Evolutionary conservation across 768 basidiomycete genomes (phyloP).

Genomic region (Mycena vitilis): DNA sequence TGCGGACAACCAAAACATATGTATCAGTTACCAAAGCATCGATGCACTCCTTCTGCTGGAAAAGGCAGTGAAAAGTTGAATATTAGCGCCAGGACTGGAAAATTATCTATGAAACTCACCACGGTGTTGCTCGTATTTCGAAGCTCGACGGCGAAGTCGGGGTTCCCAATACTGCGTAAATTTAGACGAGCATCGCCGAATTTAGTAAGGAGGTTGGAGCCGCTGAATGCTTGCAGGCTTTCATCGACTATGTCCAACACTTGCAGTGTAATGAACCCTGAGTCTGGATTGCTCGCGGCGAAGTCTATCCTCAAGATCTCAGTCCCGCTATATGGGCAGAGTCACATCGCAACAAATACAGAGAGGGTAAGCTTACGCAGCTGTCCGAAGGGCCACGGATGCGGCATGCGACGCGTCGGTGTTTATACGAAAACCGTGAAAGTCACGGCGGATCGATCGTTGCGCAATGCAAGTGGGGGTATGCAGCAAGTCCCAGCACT

Average conservation of each 20-base stretch:
- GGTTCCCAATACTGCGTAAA: slow-evolving; percentile 51
- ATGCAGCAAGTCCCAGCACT: slow-evolving; percentile 66
- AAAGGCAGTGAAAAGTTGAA: not conserved
- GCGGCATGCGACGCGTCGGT: slow-evolving; percentile 47
- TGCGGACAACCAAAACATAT: slow-evolving; percentile 60
- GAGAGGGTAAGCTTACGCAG: slow-evolving; percentile 46
- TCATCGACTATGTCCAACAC: slow-evolving; percentile 47
- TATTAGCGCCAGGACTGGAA: no score
- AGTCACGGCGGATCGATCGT: slow-evolving; percentile 45
- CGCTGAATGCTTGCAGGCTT: slow-evolving; percentile 50
- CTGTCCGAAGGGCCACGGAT: slow-evolving; percentile 56
- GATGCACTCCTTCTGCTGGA: slow-evolving; percentile 52
- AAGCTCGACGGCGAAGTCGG: slow-evolving; percentile 48
- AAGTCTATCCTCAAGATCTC: slow-evolving; percentile 57
- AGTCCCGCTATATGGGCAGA: slow-evolving; percentile 45
- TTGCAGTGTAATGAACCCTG: slow-evolving; percentile 49
- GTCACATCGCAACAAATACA: slow-evolving; percentile 2
- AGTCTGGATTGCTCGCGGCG: slow-evolving; percentile 47
- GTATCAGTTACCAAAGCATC: slow-evolving; percentile 56
- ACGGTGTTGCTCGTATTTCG: slow-evolving; percentile 46
- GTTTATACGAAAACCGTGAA: slow-evolving; percentile 62
- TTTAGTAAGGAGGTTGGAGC: slow-evolving; percentile 52
- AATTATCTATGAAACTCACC: slow-evolving; percentile 37
- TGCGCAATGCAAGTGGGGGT: slow-evolving; percentile 54
- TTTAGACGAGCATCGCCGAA: slow-evolving; percentile 45